Evolutionary conservation across 169 alveolate genomes (phyloP).

Genomic region (Pseudocohnilembus persalinus): DNA sequence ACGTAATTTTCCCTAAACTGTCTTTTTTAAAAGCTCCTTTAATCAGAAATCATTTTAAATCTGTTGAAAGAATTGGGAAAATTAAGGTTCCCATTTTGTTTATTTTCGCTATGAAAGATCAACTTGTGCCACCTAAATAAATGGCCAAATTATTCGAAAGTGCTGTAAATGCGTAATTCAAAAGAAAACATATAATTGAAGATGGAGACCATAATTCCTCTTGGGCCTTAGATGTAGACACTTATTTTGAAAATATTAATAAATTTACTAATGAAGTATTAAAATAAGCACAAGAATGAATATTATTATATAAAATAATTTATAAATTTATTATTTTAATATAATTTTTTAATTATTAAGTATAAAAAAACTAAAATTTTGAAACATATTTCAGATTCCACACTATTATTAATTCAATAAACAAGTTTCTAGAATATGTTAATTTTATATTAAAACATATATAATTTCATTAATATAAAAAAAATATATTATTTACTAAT

Average conservation of each 20-base stretch:
- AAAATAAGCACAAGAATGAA: too few relatives aligned
- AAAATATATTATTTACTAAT: too few relatives aligned
- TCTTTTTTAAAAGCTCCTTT: constrained; percentile 48
- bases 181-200: not conserved
- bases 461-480: too few relatives aligned
- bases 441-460: too few relatives aligned
- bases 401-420: too few relatives aligned
- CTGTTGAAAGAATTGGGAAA: constrained; percentile 55
- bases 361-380: too few relatives aligned
- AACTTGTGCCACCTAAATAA: constrained; percentile 71
- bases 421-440: too few relatives aligned
- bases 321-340: too few relatives aligned
- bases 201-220: constrained; percentile 77
- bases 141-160: constrained; percentile 53
- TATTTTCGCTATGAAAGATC: constrained; percentile 68
- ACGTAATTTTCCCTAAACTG: constrained; percentile 59
- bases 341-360: too few relatives aligned
- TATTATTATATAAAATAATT: too few relatives aligned
- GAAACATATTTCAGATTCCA: too few relatives aligned
- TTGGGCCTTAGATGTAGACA: constrained; percentile 59
- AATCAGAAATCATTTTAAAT: constrained; percentile 67
- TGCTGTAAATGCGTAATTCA: constrained; percentile 42
- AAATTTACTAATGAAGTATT: constrained; percentile 52
- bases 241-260: constrained; percentile 58
- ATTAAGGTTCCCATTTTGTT: constrained; percentile 69